Conservation (phyloP, 805 yeast species). For the Yarrowia divulgata region DNA sequence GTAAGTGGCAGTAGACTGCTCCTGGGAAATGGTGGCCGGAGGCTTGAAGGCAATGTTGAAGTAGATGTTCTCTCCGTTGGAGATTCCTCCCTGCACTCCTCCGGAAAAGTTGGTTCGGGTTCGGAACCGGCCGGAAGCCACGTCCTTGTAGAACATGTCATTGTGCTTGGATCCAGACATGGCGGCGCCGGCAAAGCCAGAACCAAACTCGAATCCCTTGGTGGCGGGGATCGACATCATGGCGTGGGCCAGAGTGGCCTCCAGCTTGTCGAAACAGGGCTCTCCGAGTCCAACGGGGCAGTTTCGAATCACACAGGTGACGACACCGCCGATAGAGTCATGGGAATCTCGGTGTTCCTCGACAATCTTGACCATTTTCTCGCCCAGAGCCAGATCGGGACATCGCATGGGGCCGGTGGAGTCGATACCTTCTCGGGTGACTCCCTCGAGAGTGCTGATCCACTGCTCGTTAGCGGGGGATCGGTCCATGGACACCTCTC, state of each 20-base stretch:
- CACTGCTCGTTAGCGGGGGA: slow-evolving; percentile 70
- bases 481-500: slow-evolving; percentile 77
- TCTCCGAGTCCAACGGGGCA: slow-evolving; percentile 97
- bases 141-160: slow-evolving; percentile 77
- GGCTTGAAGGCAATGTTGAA: slow-evolving; percentile 97
- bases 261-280: slow-evolving; percentile 96
- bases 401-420: slow-evolving; percentile 90
- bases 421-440: slow-evolving; percentile 90
- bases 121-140: slow-evolving; percentile 67
- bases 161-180: slow-evolving; percentile 95
- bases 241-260: slow-evolving; percentile 95
- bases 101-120: slow-evolving; percentile 93
- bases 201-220: slow-evolving; percentile 97
- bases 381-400: slow-evolving; percentile 77
- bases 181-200: slow-evolving; percentile 89
- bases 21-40: slow-evolving; percentile 96
- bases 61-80: slow-evolving; percentile 94
- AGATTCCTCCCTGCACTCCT: slow-evolving; percentile 97
- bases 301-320: slow-evolving; percentile 95
- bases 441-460: slow-evolving; percentile 68
- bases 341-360: slow-evolving; percentile 83
- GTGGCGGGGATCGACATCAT: slow-evolving; percentile 98
- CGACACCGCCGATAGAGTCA: slow-evolving; percentile 97
- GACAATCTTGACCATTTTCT: slow-evolving; percentile 82
- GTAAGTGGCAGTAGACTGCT: slow-evolving; percentile 86